Base-by-base conservation (phyloP, 768 basidiomycete species). In the Strobilomyces echinocephalus region DNA sequence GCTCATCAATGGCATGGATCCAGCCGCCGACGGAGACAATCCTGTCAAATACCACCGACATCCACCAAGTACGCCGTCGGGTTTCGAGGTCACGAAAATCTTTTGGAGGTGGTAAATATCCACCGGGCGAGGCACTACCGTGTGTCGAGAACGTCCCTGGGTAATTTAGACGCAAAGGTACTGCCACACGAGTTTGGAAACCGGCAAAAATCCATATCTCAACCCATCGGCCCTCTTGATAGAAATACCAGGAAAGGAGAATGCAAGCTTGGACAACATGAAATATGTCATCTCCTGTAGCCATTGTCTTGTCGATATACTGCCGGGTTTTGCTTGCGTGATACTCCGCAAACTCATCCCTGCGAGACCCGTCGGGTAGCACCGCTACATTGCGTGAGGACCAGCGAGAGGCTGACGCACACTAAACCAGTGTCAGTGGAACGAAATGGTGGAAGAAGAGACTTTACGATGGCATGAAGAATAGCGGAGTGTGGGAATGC, bases 201-300 rank as follows among this genome's bases (percentile, higher is more conserved):
- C 81, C 88, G 18, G 91, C 88, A 69, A 91, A 91, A 38, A 91
- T 87, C 91, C 91, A 92, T 4, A 92, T 86, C 70, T 93, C 91
- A 9, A 92, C 90, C 91, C 91, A 81, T 50, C 89, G 79, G 3
- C 91, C 90, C 69, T 92, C 91, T 52, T 90, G 86, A 64, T 91
- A 93, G 60, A 92, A 91, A 70, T 90, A 92, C 91, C 91, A 93
- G 2, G 88, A 88, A 16, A 93, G 79, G 21, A 93, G 73, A 56
- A 87, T 85, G 63, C 90, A 91, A 7, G 91, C 91, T 65, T 92
- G 89, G 79, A 92, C 81, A 9, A 92, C 89, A 6, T 81, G 80
- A 67, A 93, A 91, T 52, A 92, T 91, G 60, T 91, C 87, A 68
- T 87, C 83, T 36, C 90, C 90, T 38, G 83, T 89, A n/a, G 85